Evolutionary conservation across 2,329 filamentous ascomycete genomes (phyloP).

Genomic region (Sclerotiophoma versabilis): DNA sequence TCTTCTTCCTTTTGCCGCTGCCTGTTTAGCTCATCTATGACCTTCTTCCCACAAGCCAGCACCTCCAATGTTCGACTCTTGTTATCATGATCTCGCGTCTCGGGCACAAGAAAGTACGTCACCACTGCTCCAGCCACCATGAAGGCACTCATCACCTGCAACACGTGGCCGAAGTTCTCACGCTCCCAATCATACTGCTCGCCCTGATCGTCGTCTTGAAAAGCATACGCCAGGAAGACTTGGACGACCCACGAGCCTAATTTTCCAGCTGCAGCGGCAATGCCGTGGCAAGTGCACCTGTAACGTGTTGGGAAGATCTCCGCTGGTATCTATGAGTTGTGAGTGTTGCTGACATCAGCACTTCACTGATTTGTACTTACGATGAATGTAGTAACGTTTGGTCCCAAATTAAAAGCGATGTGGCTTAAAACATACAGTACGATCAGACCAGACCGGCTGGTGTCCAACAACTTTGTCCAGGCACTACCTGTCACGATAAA

Average conservation of each 20-base stretch:
- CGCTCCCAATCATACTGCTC: conserved; percentile 33
- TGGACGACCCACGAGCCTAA: conserved; percentile 58
- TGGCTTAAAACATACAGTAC: conserved; percentile 44
- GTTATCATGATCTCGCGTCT: conserved; percentile 43
- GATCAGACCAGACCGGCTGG: conserved; percentile 34
- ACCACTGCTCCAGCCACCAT: conserved; percentile 44
- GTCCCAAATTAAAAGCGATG: conserved; percentile 47
- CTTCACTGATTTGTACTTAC: conserved; percentile 19
- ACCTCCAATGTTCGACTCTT: conserved; percentile 44
- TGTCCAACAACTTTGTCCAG: conserved; percentile 39
- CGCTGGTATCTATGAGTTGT: conserved; percentile 59
- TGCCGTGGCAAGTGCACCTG: conserved; percentile 61
- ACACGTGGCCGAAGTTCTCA: conserved; percentile 39
- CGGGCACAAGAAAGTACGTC: conserved; percentile 42
- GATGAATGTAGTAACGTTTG: conserved; percentile 48
- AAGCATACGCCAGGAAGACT: conserved; percentile 47
- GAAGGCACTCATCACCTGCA: conserved; percentile 46
- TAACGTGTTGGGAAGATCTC: conserved; percentile 65
- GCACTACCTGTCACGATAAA: conserved; percentile 45
- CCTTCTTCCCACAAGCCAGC: conserved; percentile 39
- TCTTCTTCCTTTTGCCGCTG: conserved; percentile 35
- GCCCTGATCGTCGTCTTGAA: conserved; percentile 25
- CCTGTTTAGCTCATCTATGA: conserved; percentile 41
- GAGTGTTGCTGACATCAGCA: conserved; percentile 29
- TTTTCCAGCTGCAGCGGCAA: conserved; percentile 62